Percentiles rank a stretch among this genome's conserved stretches.
Conservation (phyloP, 352 stramenopile genomes). For the Pythium guiyangense region DNA sequence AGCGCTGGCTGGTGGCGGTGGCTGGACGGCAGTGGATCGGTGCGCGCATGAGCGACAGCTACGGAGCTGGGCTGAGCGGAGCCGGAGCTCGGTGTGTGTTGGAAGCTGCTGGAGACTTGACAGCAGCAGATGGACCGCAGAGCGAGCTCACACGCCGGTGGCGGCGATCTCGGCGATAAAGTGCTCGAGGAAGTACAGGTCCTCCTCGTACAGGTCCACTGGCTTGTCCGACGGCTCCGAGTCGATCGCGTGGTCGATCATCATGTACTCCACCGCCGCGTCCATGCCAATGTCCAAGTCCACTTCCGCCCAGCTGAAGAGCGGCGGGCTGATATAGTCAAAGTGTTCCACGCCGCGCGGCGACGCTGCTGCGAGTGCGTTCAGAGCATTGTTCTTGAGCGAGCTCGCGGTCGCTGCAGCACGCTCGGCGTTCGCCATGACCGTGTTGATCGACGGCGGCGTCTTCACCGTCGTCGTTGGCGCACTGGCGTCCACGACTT, state of each 20-base stretch:
- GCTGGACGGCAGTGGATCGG: no score
- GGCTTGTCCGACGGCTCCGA: conserved; percentile 71
- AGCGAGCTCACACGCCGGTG: conserved; percentile 17
- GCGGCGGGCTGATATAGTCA: conserved; percentile 16
- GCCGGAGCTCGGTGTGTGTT: no score
- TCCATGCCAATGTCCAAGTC: conserved; percentile 69
- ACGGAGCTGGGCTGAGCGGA: no score
- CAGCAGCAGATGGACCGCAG: not conserved
- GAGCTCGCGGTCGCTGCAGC: conserved; percentile 2
- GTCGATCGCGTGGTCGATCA: conserved; percentile 68
- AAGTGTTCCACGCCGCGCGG: conserved; percentile 55
- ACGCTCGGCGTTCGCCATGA: conserved; percentile 13
- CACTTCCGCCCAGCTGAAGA: conserved; percentile 73
- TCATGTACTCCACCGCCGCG: conserved; percentile 73
- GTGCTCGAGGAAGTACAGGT: conserved; percentile 78
- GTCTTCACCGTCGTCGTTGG: not conserved
- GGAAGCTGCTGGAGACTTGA: not conserved
- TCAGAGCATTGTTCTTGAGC: conserved; percentile 14
- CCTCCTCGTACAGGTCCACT: conserved; percentile 72
- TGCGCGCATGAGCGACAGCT: no score
- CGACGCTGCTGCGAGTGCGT: not conserved
- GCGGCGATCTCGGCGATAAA: conserved; percentile 76
- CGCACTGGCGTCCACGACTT: not conserved
- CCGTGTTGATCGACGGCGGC: conserved; percentile 13
- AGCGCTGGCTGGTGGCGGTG: no score